Conservation (phyloP, 2,329 filamentous ascomycete genomes). For the Salinomyces thailandicus region DNA sequence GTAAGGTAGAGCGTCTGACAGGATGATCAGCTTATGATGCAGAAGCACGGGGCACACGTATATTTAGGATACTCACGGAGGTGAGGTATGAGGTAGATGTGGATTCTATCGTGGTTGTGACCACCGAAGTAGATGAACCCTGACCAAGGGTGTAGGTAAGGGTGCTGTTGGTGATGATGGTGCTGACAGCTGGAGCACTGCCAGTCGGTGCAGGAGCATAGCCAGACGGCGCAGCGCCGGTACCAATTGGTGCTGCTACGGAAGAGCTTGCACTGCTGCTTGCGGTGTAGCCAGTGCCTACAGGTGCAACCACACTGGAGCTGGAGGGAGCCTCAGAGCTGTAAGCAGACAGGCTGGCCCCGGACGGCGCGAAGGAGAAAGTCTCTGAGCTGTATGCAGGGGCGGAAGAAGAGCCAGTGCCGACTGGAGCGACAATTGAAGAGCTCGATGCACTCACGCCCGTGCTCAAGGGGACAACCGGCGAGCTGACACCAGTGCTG, state of each 20-base stretch:
- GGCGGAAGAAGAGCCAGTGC: slow-evolving; percentile 6
- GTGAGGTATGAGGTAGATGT: slow-evolving; percentile 26
- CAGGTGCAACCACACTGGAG: slow-evolving; percentile 2
- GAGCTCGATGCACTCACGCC: no score
- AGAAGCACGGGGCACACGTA: not conserved
- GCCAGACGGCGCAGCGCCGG: slow-evolving; percentile 3
- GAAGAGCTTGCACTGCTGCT: not conserved
- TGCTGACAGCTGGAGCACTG: slow-evolving; percentile 8
- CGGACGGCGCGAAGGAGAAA: slow-evolving; percentile 5
- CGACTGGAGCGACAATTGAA: slow-evolving; percentile 6
- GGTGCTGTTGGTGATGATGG: slow-evolving; percentile 21
- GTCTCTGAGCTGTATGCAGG: slow-evolving; percentile 3
- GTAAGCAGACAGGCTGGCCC: not conserved
- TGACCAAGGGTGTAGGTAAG: slow-evolving; percentile 27
- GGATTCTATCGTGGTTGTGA: slow-evolving; percentile 26
- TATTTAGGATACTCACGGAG: slow-evolving; percentile 2
- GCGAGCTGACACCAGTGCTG: slow-evolving; percentile 1
- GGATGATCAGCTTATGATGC: not conserved
- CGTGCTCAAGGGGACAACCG: no score
- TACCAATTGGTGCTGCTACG: not conserved
- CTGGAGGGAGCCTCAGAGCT: not conserved
- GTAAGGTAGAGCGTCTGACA: slow-evolving; percentile 17
- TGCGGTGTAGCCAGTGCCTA: not conserved
- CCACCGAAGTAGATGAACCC: slow-evolving; percentile 24
- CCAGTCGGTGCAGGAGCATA: slow-evolving; percentile 1